Percentiles rank a stretch among this genome's conserved stretches.
Conservation (phyloP, 2,329 filamentous ascomycete species). For the Macrophomina tecta region DNA sequence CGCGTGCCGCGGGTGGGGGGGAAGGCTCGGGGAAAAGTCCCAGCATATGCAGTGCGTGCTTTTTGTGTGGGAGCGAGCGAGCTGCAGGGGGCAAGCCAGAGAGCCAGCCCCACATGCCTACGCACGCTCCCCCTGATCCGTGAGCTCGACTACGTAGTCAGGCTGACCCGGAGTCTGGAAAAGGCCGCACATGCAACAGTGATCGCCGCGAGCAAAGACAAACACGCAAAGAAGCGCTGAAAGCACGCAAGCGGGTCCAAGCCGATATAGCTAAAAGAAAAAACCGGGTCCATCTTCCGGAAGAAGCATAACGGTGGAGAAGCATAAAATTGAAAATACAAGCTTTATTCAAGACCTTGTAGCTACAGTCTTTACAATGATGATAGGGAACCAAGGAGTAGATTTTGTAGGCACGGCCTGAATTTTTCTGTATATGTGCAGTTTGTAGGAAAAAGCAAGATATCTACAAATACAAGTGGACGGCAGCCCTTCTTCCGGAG, state of each 20-base stretch:
- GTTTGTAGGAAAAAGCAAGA: slow-evolving; percentile 3
- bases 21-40: background rate
- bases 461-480: slow-evolving; percentile 7
- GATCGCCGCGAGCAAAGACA: too few relatives aligned
- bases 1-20: background rate
- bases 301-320: background rate
- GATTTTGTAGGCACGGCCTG: background rate
- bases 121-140: background rate
- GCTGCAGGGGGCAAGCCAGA: background rate
- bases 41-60: background rate
- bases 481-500: background rate
- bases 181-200: too few relatives aligned
- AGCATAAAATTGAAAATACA: background rate
- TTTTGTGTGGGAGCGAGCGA: background rate
- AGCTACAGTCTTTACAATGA: background rate
- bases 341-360: background rate
- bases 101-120: background rate
- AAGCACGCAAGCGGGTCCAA: background rate
- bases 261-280: background rate
- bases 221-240: too few relatives aligned
- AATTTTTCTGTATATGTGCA: slow-evolving; percentile 1
- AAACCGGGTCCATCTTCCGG: background rate
- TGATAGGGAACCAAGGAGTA: background rate
- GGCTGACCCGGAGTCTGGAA: too few relatives aligned
- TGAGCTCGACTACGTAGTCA: background rate